Evolutionary conservation across 768 basidiomycete species (phyloP), one percentile per base, ranked within the genome.

Genomic region (Albatrellus ellisii): DNA sequence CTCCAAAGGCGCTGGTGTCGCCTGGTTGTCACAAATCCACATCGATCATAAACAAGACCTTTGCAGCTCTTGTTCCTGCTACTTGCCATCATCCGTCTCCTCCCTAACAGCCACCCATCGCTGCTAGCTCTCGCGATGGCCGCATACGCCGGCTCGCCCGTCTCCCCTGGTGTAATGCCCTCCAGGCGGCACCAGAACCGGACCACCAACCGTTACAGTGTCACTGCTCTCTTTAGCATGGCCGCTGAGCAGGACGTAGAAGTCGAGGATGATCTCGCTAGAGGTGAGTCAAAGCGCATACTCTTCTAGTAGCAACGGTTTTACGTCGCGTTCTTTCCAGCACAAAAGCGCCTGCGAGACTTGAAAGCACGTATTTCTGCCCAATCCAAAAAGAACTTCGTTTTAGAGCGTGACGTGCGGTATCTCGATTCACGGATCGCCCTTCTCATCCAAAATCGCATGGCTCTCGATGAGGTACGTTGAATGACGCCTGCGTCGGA

Each of bases 381-480:
- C 0, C 95, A 98, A 64, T 92, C 89, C 42, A 99, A 99, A 73
- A 98, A 97, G 77, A 99, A 99, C 66, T 99, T 99, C 54, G 95
- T 99, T 29, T 75, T 99, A 9, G 95, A 99, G 60, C 82, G 95
- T 34, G 95, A 99, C 61, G 95, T 99, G 26, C 83, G 95, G 39
- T 99, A 98, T 60, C 78, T 99, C 32, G 95, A 99, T 67, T 88
- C 87, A 27, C 75, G 95, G 42, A 99, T 99, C 56, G 95, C 94
- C 8, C 69, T 99, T 29, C 74, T 99, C 52, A 99, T 99, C 54
- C 92, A 97, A 65, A 98, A 99, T 59, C 77, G 92, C 50, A 95
- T 98, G 88, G 92, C 87, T 36, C 73, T 86, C 45, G 92, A 95
- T 52, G 92, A 94, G 68, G 87, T 89, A 46, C 49, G 78, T 64